A percentile compares a stretch with the other conserved stretches of the same genome.
Evolutionary conservation across 306 rosid species (phyloP).

Genomic region (Quercus cerris): DNA sequence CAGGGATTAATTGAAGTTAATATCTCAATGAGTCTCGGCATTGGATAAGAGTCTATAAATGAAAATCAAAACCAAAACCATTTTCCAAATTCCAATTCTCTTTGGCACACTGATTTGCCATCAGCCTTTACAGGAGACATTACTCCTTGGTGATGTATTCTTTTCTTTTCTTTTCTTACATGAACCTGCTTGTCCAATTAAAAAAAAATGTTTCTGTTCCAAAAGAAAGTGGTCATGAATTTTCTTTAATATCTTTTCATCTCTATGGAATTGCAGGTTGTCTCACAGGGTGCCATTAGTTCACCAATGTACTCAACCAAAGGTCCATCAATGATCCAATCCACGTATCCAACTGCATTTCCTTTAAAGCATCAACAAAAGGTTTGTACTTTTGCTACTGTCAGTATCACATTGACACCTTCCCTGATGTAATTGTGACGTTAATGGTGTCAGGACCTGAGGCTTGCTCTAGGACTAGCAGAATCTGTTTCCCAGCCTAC

Average conservation of each 20-base stretch:
- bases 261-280: constrained; percentile 55
- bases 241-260: background rate
- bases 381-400: constrained; percentile 41
- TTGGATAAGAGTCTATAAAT: background rate
- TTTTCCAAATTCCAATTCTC: background rate
- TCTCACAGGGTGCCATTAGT: constrained; percentile 94
- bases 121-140: background rate
- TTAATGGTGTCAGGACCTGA: constrained; percentile 66
- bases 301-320: constrained; percentile 85
- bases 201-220: background rate
- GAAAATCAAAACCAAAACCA: background rate
- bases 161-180: background rate
- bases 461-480: constrained; percentile 90
- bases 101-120: background rate
- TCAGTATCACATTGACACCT: background rate
- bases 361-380: constrained; percentile 98
- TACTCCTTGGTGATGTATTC: background rate
- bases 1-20: background rate
- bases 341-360: constrained; percentile 80
- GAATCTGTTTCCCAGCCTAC: constrained; percentile 89
- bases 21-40: background rate
- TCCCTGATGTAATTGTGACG: background rate
- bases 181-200: background rate
- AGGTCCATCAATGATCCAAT: constrained; percentile 92
- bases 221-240: background rate